Base-by-base conservation (phyloP, 495 filamentous ascomycete genomes). In the Hypomontagnella monticulosa region DNA sequence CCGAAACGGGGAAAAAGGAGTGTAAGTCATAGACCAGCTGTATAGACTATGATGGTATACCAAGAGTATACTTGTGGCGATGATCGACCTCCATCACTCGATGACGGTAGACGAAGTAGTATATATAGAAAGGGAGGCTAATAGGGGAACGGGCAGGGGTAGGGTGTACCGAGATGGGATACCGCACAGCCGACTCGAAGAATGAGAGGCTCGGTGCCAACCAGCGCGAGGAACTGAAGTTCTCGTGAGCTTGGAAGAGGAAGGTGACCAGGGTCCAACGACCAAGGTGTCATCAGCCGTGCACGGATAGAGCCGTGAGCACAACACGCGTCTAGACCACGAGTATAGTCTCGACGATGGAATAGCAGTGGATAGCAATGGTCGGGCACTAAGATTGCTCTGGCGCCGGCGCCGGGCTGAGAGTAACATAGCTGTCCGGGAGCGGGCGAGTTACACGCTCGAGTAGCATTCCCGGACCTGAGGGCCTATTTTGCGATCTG, bases 211-310 rank as follows among this genome's bases (percentile, higher is more conserved):
- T 57, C 43, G 20, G 50, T 50, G 43, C 61, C 61, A 63, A 52
- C 61, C 61, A 34, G 37, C 46, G 19, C n/a, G 5, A 52, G 56
- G 66, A 65, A 66, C 60, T 60, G 57, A 70, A 58, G 66, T 50
- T 66, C 66, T 61, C 66, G 61, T 66, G 66, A 66, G 56, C 61
- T 58, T 66, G 32, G 57, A 66, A 66, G 57, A 34, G 61, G 66
- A 66, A 70, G 66, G 66, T 70, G 66, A 70, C 61, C 48, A 58
- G 57, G 66, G 52, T 53, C 61, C 33, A 65, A 61, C 57, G 50
- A 19, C 54, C 44, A 60, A 46, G 60, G 61, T 66, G 32, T 23
- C 61, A 66, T 66, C 66, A 61, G 42, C 55, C 49, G 61, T 48
- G 61, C 61, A 62, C 61, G 7, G 56, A 27, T 62, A 43, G 41